phyloP scores from a whole-genome alignment of 192 early-diverging fungal species.

The Entomortierella lignicola region DNA sequence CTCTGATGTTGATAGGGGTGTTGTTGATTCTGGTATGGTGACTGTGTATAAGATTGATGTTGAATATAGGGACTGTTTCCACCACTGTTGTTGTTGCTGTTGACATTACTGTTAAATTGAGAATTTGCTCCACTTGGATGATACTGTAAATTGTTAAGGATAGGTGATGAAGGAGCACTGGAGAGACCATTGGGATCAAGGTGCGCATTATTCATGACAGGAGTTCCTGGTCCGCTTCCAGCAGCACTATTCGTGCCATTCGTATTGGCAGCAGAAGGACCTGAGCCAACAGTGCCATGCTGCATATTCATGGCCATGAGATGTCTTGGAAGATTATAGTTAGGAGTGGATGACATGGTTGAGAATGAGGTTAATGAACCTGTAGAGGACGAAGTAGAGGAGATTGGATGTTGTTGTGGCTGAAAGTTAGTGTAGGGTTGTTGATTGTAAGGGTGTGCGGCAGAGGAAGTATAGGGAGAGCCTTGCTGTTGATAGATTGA shows the following conservation, averaged over 20 bases:
- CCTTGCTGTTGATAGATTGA: constrained; percentile 7
- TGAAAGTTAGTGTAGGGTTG: constrained; percentile 9
- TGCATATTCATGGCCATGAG: constrained; percentile 42
- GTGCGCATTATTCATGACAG: constrained; percentile 21
- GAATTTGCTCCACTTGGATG: constrained; percentile 17
- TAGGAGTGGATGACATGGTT: constrained; percentile 12
- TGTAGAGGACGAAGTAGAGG: constrained; percentile 11
- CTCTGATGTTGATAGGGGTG: constrained; percentile 14
- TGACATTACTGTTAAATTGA: constrained; percentile 16
- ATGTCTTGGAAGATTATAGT: constrained; percentile 33
- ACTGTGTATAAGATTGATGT: constrained; percentile 15
- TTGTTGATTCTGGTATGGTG: constrained; percentile 6
- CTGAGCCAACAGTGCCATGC: constrained; percentile 4
- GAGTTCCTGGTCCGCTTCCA: constrained; percentile 24
- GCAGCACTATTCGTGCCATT: constrained; percentile 9
- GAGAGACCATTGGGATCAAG: constrained; percentile 21
- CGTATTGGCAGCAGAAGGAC: background rate
- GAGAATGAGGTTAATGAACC: constrained; percentile 12
- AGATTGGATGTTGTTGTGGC: constrained; percentile 1
- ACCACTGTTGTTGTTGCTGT: constrained; percentile 30
- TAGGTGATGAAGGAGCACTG: constrained; percentile 44
- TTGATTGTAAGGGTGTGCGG: constrained; percentile 3
- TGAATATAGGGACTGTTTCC: constrained; percentile 2
- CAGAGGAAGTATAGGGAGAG: constrained; percentile 1
- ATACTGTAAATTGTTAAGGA: constrained; percentile 27